These are phyloP conservation scores for Sclerotinia subarctica DNA, from an alignment of 2,329 filamentous ascomycete species.

Conservation along the genomic window DNA sequence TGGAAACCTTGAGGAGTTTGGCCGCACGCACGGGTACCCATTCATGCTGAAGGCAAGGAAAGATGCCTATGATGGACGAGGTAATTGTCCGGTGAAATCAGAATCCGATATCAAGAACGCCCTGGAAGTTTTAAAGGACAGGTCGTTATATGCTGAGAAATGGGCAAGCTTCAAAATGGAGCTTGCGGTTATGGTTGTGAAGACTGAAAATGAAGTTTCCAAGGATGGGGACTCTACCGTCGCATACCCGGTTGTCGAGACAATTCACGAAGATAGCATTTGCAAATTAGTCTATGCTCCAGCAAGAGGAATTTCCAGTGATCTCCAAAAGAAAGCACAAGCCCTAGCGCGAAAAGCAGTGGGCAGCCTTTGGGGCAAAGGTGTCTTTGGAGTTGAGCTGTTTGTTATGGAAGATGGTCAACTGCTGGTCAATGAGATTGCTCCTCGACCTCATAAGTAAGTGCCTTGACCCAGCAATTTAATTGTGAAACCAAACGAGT, in stretches of 20 bases:
- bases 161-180: slow-evolving; percentile 85
- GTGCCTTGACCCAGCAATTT: not conserved
- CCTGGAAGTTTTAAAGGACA: slow-evolving; percentile 62
- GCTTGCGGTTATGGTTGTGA: slow-evolving; percentile 90
- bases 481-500: not conserved
- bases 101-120: slow-evolving; percentile 62
- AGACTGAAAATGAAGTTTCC: slow-evolving; percentile 64
- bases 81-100: slow-evolving; percentile 63
- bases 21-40: slow-evolving; percentile 68
- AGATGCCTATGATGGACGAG: slow-evolving; percentile 88
- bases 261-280: slow-evolving; percentile 90
- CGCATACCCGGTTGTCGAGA: slow-evolving; percentile 88
- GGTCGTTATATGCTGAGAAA: slow-evolving; percentile 66
- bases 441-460: slow-evolving; percentile 32
- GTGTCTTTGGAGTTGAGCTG: slow-evolving; percentile 95
- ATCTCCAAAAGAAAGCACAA: slow-evolving; percentile 64
- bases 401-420: slow-evolving; percentile 73
- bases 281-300: slow-evolving; percentile 91
- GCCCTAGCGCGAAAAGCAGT: slow-evolving; percentile 77
- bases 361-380: slow-evolving; percentile 76
- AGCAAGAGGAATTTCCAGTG: slow-evolving; percentile 64
- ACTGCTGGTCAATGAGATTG: slow-evolving; percentile 60
- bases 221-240: slow-evolving; percentile 52
- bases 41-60: slow-evolving; percentile 91
- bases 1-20: slow-evolving; percentile 58